Base-by-base conservation (phyloP, 2,329 filamentous ascomycete genomes). In the Hymenoscyphus fructigenus region DNA sequence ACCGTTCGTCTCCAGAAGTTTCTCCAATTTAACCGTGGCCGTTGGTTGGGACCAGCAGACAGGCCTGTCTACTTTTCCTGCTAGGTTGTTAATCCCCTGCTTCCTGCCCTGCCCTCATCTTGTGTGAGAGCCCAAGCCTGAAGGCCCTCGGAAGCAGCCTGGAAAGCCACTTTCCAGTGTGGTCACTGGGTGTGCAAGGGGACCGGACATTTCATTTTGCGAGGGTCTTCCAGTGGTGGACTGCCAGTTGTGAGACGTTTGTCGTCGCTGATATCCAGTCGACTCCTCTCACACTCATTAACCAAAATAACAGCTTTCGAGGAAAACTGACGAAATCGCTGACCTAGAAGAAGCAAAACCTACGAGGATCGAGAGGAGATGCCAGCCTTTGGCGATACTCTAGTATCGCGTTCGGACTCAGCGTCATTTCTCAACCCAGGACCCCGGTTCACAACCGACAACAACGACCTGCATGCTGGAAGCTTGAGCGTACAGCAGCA, bases 381-480 rank as follows among this genome's bases (percentile, higher is more conserved):
- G 61, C 56, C 56, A 63, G 60, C 36, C 28, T 57, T 66, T 57
- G 57, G 56, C 53, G 65, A 64, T 57, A 57, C 59, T 26, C 65
- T 60, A 6, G 47, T 23, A 57, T 58, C 61, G 57, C 61, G 61
- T 50, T 47, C 65, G 38, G 62, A 60, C 62, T 29, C 62, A 41
- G 32, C 29, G 47, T 28, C 50, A 28, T 20, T 23, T 38, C n/a
- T 14, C 38, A 32, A 23, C 50, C 26, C 29, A 29, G 10, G 28
- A 56, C 55, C 61, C 61, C 53, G 47, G 57, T 61, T 65, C 53
- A n/a, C n/a, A n/a, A n/a, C n/a, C n/a, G 68, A 60, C 60, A 65
- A 59, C 61, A 63, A 56, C 65, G 64, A 64, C 65, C 61, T 65
- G 62, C 69, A 66, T 65, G 61, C 69, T 64, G 29, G 50, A 28